A percentile compares a stretch with the other conserved stretches of the same genome.
These are phyloP conservation scores for Cyberlindnera mississippiensis DNA, from an alignment of 805 yeast species.

Conservation along the genomic window DNA sequence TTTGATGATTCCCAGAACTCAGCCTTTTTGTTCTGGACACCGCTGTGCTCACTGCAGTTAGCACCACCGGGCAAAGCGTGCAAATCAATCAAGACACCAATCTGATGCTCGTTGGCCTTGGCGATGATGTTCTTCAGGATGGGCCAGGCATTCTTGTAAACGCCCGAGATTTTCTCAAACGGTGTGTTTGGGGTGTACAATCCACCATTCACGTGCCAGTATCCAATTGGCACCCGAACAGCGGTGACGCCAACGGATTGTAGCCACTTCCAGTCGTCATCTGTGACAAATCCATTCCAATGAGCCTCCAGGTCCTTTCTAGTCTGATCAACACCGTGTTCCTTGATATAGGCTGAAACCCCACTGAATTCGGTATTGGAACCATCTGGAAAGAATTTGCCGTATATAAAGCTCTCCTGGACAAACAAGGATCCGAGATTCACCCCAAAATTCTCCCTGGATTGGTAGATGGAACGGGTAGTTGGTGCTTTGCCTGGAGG, in stretches of 20 bases:
- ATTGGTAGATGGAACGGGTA: constrained; percentile 48
- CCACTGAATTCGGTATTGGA: constrained; percentile 74
- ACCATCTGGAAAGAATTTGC: constrained; percentile 52
- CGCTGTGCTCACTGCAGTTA: constrained; percentile 81
- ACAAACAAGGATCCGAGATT: constrained; percentile 82
- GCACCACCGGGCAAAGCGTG: constrained; percentile 96
- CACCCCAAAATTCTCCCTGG: constrained; percentile 72
- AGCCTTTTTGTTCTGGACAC: constrained; percentile 54
- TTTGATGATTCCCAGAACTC: constrained; percentile 57
- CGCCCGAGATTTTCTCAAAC: constrained; percentile 49
- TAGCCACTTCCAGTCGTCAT: constrained; percentile 80
- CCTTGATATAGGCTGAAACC: constrained; percentile 43
- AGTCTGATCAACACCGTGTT: constrained; percentile 52
- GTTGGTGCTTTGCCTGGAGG: constrained; percentile 32
- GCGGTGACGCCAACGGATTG: constrained; percentile 65
- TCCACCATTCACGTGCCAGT: constrained; percentile 79
- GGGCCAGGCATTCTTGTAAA: constrained; percentile 75
- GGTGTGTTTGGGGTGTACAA: constrained; percentile 54
- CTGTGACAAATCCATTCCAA: constrained; percentile 59
- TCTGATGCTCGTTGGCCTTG: constrained; percentile 56
- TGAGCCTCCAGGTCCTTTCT: constrained; percentile 52
- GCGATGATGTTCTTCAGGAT: constrained; percentile 51
- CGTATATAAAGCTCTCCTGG: constrained; percentile 75
- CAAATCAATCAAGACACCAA: constrained; percentile 76
- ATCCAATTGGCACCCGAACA: constrained; percentile 85